Base-by-base conservation (phyloP, 179 eudicot genomes). In the Silene coronaria region DNA sequence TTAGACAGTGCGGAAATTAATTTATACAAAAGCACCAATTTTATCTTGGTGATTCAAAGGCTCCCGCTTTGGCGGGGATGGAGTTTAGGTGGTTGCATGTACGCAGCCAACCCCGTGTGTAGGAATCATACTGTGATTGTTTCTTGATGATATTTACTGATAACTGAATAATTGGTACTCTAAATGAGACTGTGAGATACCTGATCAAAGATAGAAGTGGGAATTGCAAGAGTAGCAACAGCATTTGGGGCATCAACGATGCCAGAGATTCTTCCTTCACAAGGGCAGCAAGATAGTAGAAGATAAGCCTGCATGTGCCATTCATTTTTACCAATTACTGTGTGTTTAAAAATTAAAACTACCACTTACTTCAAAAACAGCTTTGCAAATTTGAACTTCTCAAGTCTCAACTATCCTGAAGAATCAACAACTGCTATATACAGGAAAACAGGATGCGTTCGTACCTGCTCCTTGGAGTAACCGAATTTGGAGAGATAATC, bases 251-350 rank as follows among this genome's bases (percentile, higher is more conserved):
- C 66, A 76, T 94, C 97, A 11, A 94, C 98, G 71, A 94, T 90
- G 74, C 96, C 95, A 5, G 97, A 94, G 80, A 92, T 89, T 84
- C 97, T 87, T 67, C 97, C 98, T 88, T 94, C 98, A 78, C 98
- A 92, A 5, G 98, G 96, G 82, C 97, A 92, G 73, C 97, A 87
- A 12, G 97, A 92, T 8, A 92, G 76, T 24, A 92, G 85, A 75
- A 92, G 94, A 79, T 94, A 94, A 13, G 88, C 82, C 93, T 93
- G 86, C 70, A 13, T 3, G 16, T 8, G 65, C 67, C 58, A 73
- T 74, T 42, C 78, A 87, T 62, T 19, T 78, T 6, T 8, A 28
- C 12, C 7, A 64, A 57, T 70, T 64, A 63, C 7, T 53, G 9
- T 60, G 61, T 59, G 68, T n/a, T 69, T 14, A 81, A 38, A 16